Evolutionary conservation across 495 filamentous ascomycete species (phyloP).

Genomic region (Penicillium fimorum): DNA sequence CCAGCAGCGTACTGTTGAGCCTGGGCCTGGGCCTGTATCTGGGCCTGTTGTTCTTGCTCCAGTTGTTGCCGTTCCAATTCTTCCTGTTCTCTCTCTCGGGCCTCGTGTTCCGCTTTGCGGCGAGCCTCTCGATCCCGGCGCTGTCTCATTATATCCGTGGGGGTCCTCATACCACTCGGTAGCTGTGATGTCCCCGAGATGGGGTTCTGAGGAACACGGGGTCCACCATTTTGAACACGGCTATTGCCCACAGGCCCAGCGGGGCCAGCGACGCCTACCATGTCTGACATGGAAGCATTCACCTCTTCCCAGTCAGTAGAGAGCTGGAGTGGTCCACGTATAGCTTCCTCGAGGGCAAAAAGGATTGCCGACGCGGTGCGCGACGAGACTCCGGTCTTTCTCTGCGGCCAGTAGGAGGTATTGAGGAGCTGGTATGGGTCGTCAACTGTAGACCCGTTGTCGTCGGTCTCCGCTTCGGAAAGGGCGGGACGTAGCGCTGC

Average conservation of each 20-base stretch:
- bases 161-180: slow-evolving; percentile 51
- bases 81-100: slow-evolving; percentile 48
- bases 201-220: slow-evolving; percentile 47
- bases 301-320: slow-evolving; percentile 83
- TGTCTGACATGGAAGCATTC: slow-evolving; percentile 91
- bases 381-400: slow-evolving; percentile 58
- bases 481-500: slow-evolving; percentile 34
- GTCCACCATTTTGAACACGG: slow-evolving; percentile 50
- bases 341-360: slow-evolving; percentile 86
- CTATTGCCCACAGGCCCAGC: slow-evolving; percentile 39
- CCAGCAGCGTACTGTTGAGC: slow-evolving; percentile 52
- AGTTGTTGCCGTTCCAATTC: slow-evolving; percentile 53
- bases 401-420: slow-evolving; percentile 52
- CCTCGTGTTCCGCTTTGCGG: slow-evolving; percentile 58
- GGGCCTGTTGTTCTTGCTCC: slow-evolving; percentile 48
- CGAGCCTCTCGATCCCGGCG: slow-evolving; percentile 66
- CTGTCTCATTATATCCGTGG: slow-evolving; percentile 75
- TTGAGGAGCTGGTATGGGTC: slow-evolving; percentile 34
- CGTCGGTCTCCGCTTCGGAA: slow-evolving; percentile 41
- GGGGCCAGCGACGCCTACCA: slow-evolving; percentile 56
- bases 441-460: slow-evolving; percentile 40
- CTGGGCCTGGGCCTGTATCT: slow-evolving; percentile 21
- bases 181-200: slow-evolving; percentile 45
- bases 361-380: slow-evolving; percentile 77
- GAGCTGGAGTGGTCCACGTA: slow-evolving; percentile 79